Evolutionary conservation across 805 yeast species (phyloP), one percentile per base, ranked within the genome.

Genomic region (Metschnikowia santaceciliae): DNA sequence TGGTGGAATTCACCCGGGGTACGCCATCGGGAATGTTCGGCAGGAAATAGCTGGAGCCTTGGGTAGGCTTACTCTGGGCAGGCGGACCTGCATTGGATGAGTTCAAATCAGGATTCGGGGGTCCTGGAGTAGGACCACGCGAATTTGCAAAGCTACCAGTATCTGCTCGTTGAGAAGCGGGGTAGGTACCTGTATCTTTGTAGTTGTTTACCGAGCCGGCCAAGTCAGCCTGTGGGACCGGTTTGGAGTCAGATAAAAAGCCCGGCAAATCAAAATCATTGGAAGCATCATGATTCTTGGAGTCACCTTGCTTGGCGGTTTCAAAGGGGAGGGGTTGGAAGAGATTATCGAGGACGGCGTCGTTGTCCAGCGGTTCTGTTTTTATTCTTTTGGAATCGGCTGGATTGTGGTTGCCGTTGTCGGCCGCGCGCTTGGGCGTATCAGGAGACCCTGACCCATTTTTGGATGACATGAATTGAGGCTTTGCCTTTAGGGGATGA

Each of bases 321-420:
- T 58, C 61, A 39, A 58, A 58, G 6, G 58, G 61, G 15, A 57
- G 61, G 3, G 59, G 62, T 38, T 56, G 61, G 49, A 58, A 58
- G 26, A 58, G 52, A 13, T 50, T 54, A 41, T 53, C 60, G 34
- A 53, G 49, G 1, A 40, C 43, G 22, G 53, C 38, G 23, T 51
- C 46, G 33, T 54, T 55, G 37, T 26, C 17, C 43, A 17, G 43
- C 34, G 52, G 48, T 13, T 56, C 61, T 7, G 53, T 30, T 34
- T 56, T 57, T 42, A 50, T 32, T 32, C 53, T 39, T 38, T 58
- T 58, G 13, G 39, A 32, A 11, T 43, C 49, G 38, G 47, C 50
- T 13, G 40, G 45, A 14, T 20, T 32, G 43, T 17, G 43, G n/a
- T 51, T 14, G 8, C 38, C 34, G 13, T 47, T 50, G 19, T 56